A percentile compares a stretch with the other conserved stretches of the same genome.
Conservation (phyloP, 2,329 filamentous ascomycete genomes). For the Neoscytalidium dimidiatum region DNA sequence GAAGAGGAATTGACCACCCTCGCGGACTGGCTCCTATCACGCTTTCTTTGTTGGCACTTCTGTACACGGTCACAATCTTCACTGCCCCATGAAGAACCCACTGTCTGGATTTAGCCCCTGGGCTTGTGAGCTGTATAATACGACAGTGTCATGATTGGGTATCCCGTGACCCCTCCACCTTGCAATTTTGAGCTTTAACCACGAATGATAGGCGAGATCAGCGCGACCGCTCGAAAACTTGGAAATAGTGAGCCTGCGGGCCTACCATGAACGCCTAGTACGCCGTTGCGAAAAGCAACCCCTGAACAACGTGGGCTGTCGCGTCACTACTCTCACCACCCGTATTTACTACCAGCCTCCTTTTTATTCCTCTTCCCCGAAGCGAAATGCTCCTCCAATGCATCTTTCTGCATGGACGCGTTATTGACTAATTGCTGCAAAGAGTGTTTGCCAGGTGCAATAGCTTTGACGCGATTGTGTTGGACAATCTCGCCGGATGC, state of each 20-base stretch:
- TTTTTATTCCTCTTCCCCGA: constrained; percentile 75
- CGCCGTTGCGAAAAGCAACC: not conserved
- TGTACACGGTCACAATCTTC: not conserved
- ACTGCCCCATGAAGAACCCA: not conserved
- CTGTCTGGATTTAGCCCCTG: not conserved
- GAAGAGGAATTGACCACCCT: not conserved
- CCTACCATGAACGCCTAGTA: too few species aligned
- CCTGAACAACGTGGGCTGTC: not conserved
- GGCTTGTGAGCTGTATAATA: not conserved
- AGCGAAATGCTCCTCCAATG: constrained; percentile 89
- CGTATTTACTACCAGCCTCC: constrained; percentile 81
- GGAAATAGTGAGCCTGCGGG: not conserved
- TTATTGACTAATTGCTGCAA: constrained; percentile 84
- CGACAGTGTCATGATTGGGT: not conserved
- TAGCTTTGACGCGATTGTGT: constrained; percentile 79
- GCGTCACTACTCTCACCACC: constrained; percentile 69
- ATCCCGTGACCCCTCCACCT: not conserved
- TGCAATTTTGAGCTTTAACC: not conserved
- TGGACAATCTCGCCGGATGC: constrained; percentile 67
- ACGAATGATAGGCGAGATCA: too few species aligned
- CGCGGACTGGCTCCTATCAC: not conserved
- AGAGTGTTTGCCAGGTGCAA: constrained; percentile 87
- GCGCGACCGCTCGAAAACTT: not conserved
- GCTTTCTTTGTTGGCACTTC: constrained; percentile 6
- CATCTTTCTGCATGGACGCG: constrained; percentile 79